A percentile compares a stretch with the other conserved stretches of the same genome.
These are phyloP conservation scores for Hypomontagnella monticulosa DNA, from an alignment of 495 filamentous ascomycete species.

Conservation along the genomic window DNA sequence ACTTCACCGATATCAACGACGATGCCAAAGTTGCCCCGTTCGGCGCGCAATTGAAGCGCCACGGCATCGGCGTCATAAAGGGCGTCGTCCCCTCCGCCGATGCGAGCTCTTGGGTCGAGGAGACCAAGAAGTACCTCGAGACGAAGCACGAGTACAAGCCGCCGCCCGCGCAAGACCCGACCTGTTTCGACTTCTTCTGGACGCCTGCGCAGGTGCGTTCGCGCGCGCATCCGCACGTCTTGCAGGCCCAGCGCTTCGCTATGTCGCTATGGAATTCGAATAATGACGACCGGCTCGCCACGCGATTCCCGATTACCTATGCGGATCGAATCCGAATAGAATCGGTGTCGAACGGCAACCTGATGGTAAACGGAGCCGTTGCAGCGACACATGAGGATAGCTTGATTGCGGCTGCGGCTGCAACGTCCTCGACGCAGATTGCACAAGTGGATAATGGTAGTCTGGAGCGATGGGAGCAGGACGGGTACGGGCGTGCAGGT, in stretches of 20 bases:
- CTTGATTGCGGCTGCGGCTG: constrained; percentile 55
- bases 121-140: constrained; percentile 69
- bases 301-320: constrained; percentile 76
- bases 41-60: constrained; percentile 65
- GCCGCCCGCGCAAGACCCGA: constrained; percentile 66
- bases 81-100: constrained; percentile 68
- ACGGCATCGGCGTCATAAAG: constrained; percentile 73
- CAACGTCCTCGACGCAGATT: constrained; percentile 57
- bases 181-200: constrained; percentile 96
- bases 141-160: constrained; percentile 62
- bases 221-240: constrained; percentile 76
- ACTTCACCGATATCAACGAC: constrained; percentile 67
- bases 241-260: constrained; percentile 78
- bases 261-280: constrained; percentile 86
- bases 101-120: constrained; percentile 66
- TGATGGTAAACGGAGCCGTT: constrained; percentile 46
- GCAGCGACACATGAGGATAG: constrained; percentile 48
- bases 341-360: constrained; percentile 52
- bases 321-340: constrained; percentile 86
- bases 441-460: constrained; percentile 88
- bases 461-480: constrained; percentile 89
- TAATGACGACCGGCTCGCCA: constrained; percentile 65
- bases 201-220: constrained; percentile 82
- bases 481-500: constrained; percentile 75
- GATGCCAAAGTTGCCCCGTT: constrained; percentile 60